A percentile compares a stretch with the other conserved stretches of the same genome.
These are phyloP conservation scores for Lipomyces yamanashiensis DNA, from an alignment of 805 yeast species.

Conservation along the genomic window DNA sequence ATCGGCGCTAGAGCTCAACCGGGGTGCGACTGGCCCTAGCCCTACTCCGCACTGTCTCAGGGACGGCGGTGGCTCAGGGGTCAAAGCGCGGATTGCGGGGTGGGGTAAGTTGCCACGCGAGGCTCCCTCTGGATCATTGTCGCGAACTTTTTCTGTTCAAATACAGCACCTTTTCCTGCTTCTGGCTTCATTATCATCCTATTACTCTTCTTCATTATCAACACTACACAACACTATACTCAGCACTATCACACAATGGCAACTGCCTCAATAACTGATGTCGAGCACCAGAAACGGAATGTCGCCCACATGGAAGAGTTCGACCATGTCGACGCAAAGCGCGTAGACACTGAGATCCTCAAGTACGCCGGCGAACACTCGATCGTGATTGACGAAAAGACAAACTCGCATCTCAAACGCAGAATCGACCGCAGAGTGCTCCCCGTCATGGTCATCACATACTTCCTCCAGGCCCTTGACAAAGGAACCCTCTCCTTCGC, in stretches of 20 bases:
- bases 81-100: not conserved
- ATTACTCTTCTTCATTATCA: not conserved
- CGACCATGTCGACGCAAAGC: slow-evolving; percentile 4
- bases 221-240: too few species aligned
- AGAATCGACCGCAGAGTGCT: slow-evolving; percentile 57
- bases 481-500: slow-evolving; percentile 64
- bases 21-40: not conserved
- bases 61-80: not conserved
- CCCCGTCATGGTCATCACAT: slow-evolving; percentile 57
- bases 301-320: slow-evolving; percentile 21
- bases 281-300: slow-evolving; percentile 3
- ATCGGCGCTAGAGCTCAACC: not conserved
- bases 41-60: not conserved
- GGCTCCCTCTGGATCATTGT: not conserved
- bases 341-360: slow-evolving; percentile 17
- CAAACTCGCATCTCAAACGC: slow-evolving; percentile 29
- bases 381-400: slow-evolving; percentile 18
- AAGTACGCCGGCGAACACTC: slow-evolving; percentile 17
- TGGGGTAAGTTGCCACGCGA: not conserved
- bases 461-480: slow-evolving; percentile 56
- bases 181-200: not conserved
- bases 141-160: not conserved
- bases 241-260: not conserved
- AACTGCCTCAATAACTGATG: not conserved
- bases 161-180: not conserved